These are phyloP conservation scores for Phyllosticta ampelicida DNA, from an alignment of 2,329 filamentous ascomycete genomes.

Conservation along the genomic window DNA sequence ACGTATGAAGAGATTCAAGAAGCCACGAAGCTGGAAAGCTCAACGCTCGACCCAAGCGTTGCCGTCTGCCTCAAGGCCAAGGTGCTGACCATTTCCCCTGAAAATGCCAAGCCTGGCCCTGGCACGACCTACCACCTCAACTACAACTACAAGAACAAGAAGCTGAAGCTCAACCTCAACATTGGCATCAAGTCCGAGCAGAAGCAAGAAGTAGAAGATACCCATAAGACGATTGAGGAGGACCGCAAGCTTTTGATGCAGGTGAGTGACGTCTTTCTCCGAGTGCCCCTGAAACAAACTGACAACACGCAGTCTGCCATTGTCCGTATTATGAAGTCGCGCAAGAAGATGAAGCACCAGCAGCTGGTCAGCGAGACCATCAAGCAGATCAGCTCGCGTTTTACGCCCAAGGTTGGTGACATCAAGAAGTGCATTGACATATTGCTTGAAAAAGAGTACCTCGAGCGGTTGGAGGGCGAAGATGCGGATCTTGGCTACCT, in stretches of 20 bases:
- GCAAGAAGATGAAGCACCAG: conserved; percentile 97
- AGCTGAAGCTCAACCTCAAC: conserved; percentile 93
- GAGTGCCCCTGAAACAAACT: neutral
- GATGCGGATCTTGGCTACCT: conserved; percentile 71
- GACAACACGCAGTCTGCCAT: conserved; percentile 68
- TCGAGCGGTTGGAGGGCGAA: conserved; percentile 89
- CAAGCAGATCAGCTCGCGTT: conserved; percentile 84
- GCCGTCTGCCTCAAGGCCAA: conserved; percentile 87
- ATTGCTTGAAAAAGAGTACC: conserved; percentile 95
- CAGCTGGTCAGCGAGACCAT: conserved; percentile 93
- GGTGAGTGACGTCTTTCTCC: conserved; percentile 46
- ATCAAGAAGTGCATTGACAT: conserved; percentile 99
- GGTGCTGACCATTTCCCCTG: conserved; percentile 63
- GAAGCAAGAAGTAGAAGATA: conserved; percentile 93
- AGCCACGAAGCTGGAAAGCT: conserved; percentile 66
- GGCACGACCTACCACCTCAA: conserved; percentile 79
- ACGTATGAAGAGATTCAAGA: conserved; percentile 80
- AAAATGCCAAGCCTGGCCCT: conserved; percentile 63
- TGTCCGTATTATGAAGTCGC: conserved; percentile 98
- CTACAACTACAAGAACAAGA: conserved; percentile 96
- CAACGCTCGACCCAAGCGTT: conserved; percentile 78
- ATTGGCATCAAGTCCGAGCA: conserved; percentile 89
- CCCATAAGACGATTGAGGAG: conserved; percentile 98
- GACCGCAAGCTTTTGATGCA: conserved; percentile 93
- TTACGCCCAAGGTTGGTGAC: conserved; percentile 83